phyloP scores from a whole-genome alignment of 164 flowering plant species.

The Annona squamosa region DNA sequence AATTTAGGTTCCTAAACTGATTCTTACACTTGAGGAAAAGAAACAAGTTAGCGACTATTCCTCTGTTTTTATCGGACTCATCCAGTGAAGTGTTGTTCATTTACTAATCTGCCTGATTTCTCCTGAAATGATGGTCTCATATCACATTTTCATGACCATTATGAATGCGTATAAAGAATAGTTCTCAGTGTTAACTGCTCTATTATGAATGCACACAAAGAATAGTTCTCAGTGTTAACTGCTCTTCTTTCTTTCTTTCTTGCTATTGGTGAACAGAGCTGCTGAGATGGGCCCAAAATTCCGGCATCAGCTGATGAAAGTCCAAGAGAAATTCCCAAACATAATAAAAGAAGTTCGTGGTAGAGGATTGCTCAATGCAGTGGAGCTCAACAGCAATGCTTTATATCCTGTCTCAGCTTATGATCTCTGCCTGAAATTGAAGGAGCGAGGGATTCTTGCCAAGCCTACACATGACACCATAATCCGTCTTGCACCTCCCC shows the following conservation, averaged over 20 bases:
- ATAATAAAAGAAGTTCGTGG: constrained; percentile 84
- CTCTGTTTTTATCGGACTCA: too few relatives aligned
- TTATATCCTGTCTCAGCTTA: constrained; percentile 69
- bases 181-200: background rate
- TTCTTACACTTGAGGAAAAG: too few relatives aligned
- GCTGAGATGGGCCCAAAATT: constrained; percentile 67
- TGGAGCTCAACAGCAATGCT: constrained; percentile 64
- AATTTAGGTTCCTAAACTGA: too few relatives aligned
- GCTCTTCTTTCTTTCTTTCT: background rate
- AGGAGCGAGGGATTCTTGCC: constrained; percentile 93
- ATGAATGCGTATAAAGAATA: too few relatives aligned
- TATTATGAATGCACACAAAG: too few relatives aligned
- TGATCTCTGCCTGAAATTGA: constrained; percentile 81
- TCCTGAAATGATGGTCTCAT: too few relatives aligned
- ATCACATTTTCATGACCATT: too few relatives aligned
- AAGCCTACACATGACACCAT: constrained; percentile 90
- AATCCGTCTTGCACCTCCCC: constrained; percentile 93
- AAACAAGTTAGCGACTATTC: too few relatives aligned
- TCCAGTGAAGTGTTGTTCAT: too few relatives aligned
- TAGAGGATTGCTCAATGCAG: constrained; percentile 85
- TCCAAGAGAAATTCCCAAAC: constrained; percentile 62
- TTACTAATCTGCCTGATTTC: too few relatives aligned
- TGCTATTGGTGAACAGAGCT: constrained; percentile 41
- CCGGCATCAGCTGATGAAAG: constrained; percentile 39
- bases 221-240: background rate